phyloP scores from a whole-genome alignment of 371 early-diverging fungal genomes.

The Dichotomocladium elegans region DNA sequence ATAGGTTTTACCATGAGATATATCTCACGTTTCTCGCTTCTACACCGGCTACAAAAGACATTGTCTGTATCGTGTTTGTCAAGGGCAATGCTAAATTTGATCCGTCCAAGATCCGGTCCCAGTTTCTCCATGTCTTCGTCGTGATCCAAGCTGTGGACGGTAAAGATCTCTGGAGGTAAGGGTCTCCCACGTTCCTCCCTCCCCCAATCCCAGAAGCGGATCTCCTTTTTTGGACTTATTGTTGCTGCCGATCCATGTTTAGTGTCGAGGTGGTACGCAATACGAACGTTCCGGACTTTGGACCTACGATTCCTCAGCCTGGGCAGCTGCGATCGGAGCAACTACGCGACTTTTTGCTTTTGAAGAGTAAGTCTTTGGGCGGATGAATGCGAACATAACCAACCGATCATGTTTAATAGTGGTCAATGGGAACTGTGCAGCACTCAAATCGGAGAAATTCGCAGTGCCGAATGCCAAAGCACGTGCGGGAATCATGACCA shows the following conservation, averaged over 20 bases:
- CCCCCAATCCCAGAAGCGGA: not conserved
- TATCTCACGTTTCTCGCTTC: too few species aligned
- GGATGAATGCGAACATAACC: not conserved
- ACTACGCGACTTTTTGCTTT: constrained; percentile 2
- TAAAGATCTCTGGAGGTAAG: constrained; percentile 24
- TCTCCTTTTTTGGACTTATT: too few species aligned
- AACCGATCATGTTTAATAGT: constrained; percentile 20
- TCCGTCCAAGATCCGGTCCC: constrained; percentile 60
- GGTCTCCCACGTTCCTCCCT: not conserved
- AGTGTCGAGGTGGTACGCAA: not conserved
- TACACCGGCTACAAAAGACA: constrained; percentile 52
- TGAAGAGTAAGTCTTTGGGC: not conserved
- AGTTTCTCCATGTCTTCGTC: constrained; percentile 71
- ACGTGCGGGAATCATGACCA: constrained; percentile 25
- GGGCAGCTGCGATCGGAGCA: not conserved
- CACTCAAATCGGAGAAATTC: constrained; percentile 59
- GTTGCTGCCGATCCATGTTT: not conserved
- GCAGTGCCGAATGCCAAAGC: constrained; percentile 51
- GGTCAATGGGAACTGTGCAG: constrained; percentile 73
- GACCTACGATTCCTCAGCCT: not conserved
- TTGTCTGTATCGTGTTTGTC: constrained; percentile 70
- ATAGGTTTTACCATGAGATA: too few species aligned
- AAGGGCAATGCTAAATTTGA: constrained; percentile 53
- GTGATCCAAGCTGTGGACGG: constrained; percentile 42
- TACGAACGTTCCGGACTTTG: not conserved